Conservation (phyloP, 495 filamentous ascomycete genomes). For the Talaromyces wortmannii region DNA sequence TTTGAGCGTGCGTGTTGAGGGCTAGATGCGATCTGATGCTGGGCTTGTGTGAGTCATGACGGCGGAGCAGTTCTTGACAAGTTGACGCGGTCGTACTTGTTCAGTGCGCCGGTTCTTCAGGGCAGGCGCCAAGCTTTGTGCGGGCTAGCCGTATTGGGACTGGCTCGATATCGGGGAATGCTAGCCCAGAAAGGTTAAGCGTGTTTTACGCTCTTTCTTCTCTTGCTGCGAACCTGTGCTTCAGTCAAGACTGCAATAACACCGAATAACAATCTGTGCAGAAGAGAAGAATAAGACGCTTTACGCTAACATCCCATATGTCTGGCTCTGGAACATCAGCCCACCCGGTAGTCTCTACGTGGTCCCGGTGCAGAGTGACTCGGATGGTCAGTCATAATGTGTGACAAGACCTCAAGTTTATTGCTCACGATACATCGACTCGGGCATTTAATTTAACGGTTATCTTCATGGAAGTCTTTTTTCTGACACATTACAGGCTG, state of each 20-base stretch:
- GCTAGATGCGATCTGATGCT: neutral
- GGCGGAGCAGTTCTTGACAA: neutral
- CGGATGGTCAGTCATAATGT: neutral
- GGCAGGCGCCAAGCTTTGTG: no score
- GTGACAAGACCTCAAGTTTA: neutral
- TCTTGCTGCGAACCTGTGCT: no score
- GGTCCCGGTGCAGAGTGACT: neutral
- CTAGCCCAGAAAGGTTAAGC: neutral
- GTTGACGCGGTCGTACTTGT: no score
- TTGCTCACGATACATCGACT: no score
- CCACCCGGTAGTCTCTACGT: neutral
- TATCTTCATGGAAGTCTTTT: no score
- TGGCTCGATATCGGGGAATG: neutral
- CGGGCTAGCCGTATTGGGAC: neutral
- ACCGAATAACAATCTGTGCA: no score
- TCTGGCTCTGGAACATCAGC: neutral
- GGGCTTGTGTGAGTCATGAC: neutral
- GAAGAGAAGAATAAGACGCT: no score
- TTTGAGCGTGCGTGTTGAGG: neutral
- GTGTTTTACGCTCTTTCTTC: neutral
- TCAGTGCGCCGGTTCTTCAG: no score
- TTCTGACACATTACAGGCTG: no score
- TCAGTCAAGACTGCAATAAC: no score
- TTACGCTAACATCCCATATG: no score
- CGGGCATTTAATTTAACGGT: no score